These are phyloP conservation scores for Setaria italica DNA, from an alignment of 202 grass and related monocot species.

Conservation along the genomic window DNA sequence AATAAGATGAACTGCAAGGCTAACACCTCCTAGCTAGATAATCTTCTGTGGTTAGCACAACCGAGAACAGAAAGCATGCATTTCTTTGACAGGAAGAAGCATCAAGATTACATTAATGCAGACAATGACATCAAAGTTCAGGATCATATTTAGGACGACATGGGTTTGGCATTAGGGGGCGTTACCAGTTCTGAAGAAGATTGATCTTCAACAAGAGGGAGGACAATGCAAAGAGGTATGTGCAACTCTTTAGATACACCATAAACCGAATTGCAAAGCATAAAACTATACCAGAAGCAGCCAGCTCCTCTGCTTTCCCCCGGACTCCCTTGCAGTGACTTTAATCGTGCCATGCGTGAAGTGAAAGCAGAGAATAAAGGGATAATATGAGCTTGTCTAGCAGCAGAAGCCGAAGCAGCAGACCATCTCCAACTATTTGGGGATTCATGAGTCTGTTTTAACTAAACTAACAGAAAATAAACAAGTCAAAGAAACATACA, in stretches of 20 bases:
- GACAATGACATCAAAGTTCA: too few species aligned
- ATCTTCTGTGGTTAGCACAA: too few species aligned
- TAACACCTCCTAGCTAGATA: too few species aligned
- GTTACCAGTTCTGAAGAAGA: neutral
- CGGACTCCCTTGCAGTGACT: neutral
- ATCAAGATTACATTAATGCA: too few species aligned
- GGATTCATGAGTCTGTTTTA: too few species aligned
- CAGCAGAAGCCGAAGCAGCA: neutral
- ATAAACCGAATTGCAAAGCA: neutral
- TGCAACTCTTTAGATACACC: slow-evolving; percentile 16
- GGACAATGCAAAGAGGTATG: too few species aligned
- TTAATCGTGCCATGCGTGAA: neutral
- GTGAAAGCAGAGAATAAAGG: slow-evolving; percentile 17
- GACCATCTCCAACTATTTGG: too few species aligned
- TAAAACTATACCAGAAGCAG: neutral
- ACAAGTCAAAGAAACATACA: too few species aligned
- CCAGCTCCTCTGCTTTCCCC: neutral
- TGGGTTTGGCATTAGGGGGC: neutral
- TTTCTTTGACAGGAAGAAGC: too few species aligned
- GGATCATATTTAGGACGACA: neutral
- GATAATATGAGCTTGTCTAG: neutral
- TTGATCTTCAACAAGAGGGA: neutral
- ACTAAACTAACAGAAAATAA: too few species aligned
- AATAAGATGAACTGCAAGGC: too few species aligned
- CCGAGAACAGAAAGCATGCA: too few species aligned